These are phyloP conservation scores for Coemansia sp. DNA, from an alignment of 371 early-diverging fungal genomes.

Conservation along the genomic window DNA sequence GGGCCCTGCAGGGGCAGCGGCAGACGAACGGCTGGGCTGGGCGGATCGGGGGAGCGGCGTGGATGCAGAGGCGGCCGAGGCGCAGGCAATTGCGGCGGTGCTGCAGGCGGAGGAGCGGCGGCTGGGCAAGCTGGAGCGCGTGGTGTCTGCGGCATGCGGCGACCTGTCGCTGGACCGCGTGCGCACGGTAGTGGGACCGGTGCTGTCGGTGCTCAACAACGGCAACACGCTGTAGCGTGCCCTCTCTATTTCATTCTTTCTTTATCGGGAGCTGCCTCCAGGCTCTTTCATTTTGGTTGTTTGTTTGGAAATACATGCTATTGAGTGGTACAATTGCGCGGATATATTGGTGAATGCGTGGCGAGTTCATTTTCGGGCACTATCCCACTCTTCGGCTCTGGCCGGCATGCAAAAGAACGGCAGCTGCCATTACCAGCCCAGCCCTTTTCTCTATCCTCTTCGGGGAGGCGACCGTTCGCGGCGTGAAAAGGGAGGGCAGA, in stretches of 20 bases:
- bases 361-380: too few relatives aligned
- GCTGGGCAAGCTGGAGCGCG: conserved; percentile 47
- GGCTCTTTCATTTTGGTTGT: too few relatives aligned
- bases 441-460: too few relatives aligned
- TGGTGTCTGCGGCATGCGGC: conserved; percentile 47
- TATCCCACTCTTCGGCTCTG: too few relatives aligned
- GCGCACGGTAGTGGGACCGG: conserved; percentile 46
- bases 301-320: not conserved
- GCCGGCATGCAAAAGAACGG: too few relatives aligned
- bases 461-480: too few relatives aligned
- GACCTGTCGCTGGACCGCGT: conserved; percentile 47
- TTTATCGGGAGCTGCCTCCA: too few relatives aligned
- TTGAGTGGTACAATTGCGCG: not conserved
- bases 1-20: not conserved
- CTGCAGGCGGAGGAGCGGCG: conserved; percentile 38
- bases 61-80: conserved; percentile 30
- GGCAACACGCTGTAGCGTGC: conserved; percentile 26
- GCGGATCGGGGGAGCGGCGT: not conserved
- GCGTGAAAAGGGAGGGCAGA: too few relatives aligned
- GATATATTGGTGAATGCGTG: too few relatives aligned
- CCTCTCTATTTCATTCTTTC: not conserved
- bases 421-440: too few relatives aligned
- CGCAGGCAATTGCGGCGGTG: conserved; percentile 27
- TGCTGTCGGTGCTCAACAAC: conserved; percentile 46
- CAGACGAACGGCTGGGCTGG: not conserved